Evolutionary conservation across 805 yeast genomes (phyloP).

Genomic region (Ogataea populi-albae): DNA sequence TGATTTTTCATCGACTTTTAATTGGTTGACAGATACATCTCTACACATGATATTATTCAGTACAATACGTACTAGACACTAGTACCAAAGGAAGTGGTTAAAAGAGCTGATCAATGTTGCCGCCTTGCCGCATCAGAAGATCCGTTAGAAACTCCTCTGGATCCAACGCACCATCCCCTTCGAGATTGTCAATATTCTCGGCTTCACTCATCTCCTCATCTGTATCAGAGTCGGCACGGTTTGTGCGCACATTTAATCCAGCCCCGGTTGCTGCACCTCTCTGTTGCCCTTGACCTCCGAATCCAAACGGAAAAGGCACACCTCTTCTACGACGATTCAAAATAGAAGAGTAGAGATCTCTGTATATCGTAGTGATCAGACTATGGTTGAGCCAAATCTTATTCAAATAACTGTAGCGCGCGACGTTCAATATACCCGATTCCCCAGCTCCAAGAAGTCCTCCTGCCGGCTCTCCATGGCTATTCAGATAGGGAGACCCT

Average conservation of each 20-base stretch:
- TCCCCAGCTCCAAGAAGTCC: constrained; percentile 54
- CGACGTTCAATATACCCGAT: constrained; percentile 48
- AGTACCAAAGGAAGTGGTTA: too few species aligned
- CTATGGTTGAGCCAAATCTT: constrained; percentile 57
- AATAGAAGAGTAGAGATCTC: constrained; percentile 12
- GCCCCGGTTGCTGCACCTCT: constrained; percentile 19
- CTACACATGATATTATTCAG: too few species aligned
- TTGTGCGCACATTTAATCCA: constrained; percentile 13
- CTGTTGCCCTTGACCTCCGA: too few species aligned
- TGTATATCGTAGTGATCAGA: constrained; percentile 14
- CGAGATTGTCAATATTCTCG: constrained; percentile 6
- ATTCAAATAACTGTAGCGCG: constrained; percentile 55
- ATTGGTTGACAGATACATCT: too few species aligned
- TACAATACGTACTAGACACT: too few species aligned
- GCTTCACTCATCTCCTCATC: constrained; percentile 20
- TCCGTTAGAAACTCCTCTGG: constrained; percentile 19
- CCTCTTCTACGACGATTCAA: constrained; percentile 9
- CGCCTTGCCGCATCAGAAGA: constrained; percentile 16
- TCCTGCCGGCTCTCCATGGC: constrained; percentile 70
- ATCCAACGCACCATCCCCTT: constrained; percentile 12
- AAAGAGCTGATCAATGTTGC: constrained; percentile 8
- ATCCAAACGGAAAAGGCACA: constrained; percentile 10
- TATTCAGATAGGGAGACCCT: constrained; percentile 68
- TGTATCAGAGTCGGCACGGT: constrained; percentile 10
- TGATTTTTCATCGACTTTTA: too few species aligned